Conservation (phyloP, 768 basidiomycete genomes). For the Podaxis rugospora region DNA sequence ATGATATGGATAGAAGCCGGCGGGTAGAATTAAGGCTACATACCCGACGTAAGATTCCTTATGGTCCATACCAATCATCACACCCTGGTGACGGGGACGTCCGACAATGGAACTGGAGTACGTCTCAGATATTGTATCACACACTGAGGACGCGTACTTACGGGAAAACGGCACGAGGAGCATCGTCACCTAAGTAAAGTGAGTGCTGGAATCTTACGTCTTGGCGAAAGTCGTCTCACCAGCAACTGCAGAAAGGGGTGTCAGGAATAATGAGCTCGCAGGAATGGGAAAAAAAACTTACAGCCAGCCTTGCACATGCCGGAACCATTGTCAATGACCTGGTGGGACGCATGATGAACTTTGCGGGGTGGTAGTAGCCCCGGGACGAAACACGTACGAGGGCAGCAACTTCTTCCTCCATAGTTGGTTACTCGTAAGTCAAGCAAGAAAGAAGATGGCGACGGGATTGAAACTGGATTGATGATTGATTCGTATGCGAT, state of each 20-base stretch:
- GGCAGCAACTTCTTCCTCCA: constrained; percentile 47
- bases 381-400: constrained; percentile 42
- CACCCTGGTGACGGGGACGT: constrained; percentile 90
- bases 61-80: constrained; percentile 31
- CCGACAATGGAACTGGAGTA: constrained; percentile 79
- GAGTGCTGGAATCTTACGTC: constrained; percentile 13
- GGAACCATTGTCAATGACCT: constrained; percentile 93
- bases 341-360: constrained; percentile 4
- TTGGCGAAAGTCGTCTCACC: constrained; percentile 33
- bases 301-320: constrained; percentile 99
- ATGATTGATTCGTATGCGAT: constrained; percentile 13
- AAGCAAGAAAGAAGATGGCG: constrained; percentile 14
- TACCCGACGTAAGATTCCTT: constrained; percentile 90
- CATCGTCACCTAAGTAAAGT: constrained; percentile 70
- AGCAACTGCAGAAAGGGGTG: constrained; percentile 46
- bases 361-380: not conserved
- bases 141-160: constrained; percentile 38
- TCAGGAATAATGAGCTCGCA: constrained; percentile 12
- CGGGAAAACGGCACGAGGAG: constrained; percentile 93
- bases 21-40: no score
- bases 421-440: constrained; percentile 32
- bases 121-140: constrained; percentile 4
- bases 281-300: constrained; percentile 37
- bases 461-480: not conserved
- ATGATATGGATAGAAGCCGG: no score